Conservation (phyloP, 805 yeast species). For the Teunomyces lycoperdinae region DNA sequence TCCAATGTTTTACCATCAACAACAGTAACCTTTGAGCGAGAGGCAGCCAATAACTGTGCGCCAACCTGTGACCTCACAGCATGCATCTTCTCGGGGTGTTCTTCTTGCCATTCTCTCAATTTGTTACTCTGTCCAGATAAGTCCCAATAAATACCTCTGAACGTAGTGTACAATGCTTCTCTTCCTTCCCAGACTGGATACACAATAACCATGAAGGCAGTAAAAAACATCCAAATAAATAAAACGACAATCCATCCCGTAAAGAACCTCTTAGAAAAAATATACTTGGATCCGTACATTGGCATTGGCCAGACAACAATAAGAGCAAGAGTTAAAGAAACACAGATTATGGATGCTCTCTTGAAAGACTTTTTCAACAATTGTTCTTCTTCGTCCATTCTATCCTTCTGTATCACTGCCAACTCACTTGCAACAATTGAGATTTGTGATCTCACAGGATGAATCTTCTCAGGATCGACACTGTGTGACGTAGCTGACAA, state of each 20-base stretch:
- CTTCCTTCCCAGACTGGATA: slow-evolving; percentile 78
- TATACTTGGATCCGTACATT: slow-evolving; percentile 77
- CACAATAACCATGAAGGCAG: slow-evolving; percentile 59
- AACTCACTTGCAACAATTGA: slow-evolving; percentile 39
- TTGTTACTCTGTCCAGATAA: slow-evolving; percentile 70
- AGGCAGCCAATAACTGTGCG: slow-evolving; percentile 26
- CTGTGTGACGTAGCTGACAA: slow-evolving; percentile 28
- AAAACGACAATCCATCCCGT: slow-evolving; percentile 88
- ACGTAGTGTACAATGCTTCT: slow-evolving; percentile 57
- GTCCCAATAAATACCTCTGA: slow-evolving; percentile 86
- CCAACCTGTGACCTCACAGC: slow-evolving; percentile 65
- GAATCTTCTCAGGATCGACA: slow-evolving; percentile 22
- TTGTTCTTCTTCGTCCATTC: slow-evolving; percentile 47
- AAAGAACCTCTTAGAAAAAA: slow-evolving; percentile 73
- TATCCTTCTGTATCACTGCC: slow-evolving; percentile 22
- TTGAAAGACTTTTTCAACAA: slow-evolving; percentile 56
- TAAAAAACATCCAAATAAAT: slow-evolving; percentile 75
- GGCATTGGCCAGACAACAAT: slow-evolving; percentile 91
- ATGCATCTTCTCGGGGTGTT: slow-evolving; percentile 72
- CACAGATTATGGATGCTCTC: slow-evolving; percentile 59
- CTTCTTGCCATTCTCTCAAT: slow-evolving; percentile 70
- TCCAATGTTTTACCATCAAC: slow-evolving; percentile 24
- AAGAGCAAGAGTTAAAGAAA: slow-evolving; percentile 58
- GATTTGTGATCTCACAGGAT: slow-evolving; percentile 37
- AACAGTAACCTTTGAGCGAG: slow-evolving; percentile 14